Evolutionary conservation across 2,329 filamentous ascomycete genomes (phyloP).

Genomic region (Fusarium succisae): DNA sequence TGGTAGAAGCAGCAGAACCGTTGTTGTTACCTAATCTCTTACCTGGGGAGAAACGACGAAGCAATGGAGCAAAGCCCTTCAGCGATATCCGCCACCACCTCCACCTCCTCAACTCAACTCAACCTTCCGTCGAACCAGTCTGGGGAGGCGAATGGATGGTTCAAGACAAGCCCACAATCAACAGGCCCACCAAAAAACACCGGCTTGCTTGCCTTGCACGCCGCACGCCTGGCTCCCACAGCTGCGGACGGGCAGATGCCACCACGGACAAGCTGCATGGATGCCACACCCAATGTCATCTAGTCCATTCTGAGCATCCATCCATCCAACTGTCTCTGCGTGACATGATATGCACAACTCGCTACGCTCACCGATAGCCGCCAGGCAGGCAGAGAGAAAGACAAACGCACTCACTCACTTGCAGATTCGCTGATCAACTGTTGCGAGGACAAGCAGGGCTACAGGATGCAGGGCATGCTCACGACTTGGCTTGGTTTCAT

Average conservation of each 20-base stretch:
- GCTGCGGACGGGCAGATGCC: constrained; percentile 39
- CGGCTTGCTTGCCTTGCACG: constrained; percentile 29
- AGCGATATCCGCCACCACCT: not conserved
- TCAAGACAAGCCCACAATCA: constrained; percentile 32
- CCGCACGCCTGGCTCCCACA: constrained; percentile 30
- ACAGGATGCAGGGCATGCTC: not conserved
- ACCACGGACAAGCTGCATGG: constrained; percentile 25
- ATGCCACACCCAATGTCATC: constrained; percentile 34
- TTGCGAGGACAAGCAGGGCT: not conserved
- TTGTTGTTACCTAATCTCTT: not conserved
- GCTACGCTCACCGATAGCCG: constrained; percentile 30
- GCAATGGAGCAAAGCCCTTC: not conserved
- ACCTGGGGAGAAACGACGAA: not conserved
- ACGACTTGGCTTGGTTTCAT: constrained; percentile 6
- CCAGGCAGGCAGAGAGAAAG: constrained; percentile 29
- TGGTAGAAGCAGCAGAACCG: not conserved
- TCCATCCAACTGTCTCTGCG: constrained; percentile 35
- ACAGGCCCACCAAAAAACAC: constrained; percentile 40
- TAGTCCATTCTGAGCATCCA: constrained; percentile 13
- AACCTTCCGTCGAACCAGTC: constrained; percentile 2
- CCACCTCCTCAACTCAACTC: constrained; percentile 1
- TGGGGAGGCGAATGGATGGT: constrained; percentile 29
- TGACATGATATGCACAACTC: constrained; percentile 42
- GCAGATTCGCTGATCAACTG: not conserved
- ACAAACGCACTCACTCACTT: constrained; percentile 3